These are phyloP conservation scores for Hypoxylon cercidicola DNA, from an alignment of 495 filamentous ascomycete genomes.

Conservation along the genomic window DNA sequence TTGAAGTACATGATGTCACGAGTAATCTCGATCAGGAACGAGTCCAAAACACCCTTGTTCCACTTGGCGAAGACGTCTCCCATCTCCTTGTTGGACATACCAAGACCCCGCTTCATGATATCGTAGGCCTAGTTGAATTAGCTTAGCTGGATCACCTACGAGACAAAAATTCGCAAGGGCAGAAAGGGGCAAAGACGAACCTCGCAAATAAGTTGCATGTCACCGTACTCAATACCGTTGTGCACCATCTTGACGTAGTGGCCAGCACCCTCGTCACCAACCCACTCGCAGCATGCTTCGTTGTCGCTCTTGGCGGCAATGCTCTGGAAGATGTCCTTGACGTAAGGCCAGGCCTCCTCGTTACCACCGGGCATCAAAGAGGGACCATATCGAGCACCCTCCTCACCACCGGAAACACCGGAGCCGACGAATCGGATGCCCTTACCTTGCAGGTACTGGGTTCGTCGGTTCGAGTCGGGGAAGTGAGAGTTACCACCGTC, in stretches of 20 bases:
- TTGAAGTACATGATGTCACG: constrained; percentile 97
- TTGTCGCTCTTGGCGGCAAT: constrained; percentile 96
- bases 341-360: constrained; percentile 96
- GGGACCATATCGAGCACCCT: constrained; percentile 96
- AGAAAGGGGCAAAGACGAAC: constrained; percentile 58
- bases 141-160: constrained; percentile 16
- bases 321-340: constrained; percentile 99
- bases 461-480: constrained; percentile 97
- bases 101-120: constrained; percentile 97
- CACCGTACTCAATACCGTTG: constrained; percentile 99
- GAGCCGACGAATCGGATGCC: constrained; percentile 95
- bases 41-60: constrained; percentile 99
- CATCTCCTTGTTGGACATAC: constrained; percentile 87
- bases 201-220: constrained; percentile 99
- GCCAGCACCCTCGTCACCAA: constrained; percentile 97
- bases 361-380: constrained; percentile 99
- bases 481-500: constrained; percentile 99
- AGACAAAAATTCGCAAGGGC: background rate
- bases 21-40: constrained; percentile 99
- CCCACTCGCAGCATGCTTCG: constrained; percentile 99
- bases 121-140: constrained; percentile 83
- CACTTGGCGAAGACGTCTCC: constrained; percentile 93
- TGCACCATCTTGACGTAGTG: constrained; percentile 99
- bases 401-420: constrained; percentile 98
- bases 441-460: constrained; percentile 83